These are phyloP conservation scores for Podospora bellae-mahoneyi DNA, from an alignment of 495 filamentous ascomycete species.

Conservation along the genomic window DNA sequence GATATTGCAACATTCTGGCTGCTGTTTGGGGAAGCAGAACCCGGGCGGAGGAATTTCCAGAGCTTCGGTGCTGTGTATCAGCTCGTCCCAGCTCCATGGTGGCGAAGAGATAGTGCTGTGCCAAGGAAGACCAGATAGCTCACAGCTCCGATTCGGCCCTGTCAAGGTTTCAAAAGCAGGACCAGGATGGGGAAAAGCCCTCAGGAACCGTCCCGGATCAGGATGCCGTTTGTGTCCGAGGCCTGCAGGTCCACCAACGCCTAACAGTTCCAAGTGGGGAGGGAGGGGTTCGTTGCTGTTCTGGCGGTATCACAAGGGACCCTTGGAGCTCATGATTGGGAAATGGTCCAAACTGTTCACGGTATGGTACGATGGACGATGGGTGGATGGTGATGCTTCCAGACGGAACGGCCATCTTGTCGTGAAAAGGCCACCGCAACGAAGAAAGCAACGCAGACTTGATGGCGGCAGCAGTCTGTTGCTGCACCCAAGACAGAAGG, in stretches of 20 bases:
- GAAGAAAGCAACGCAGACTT: not conserved
- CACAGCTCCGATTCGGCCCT: conserved; percentile 16
- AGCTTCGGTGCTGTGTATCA: not conserved
- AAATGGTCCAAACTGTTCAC: conserved; percentile 9
- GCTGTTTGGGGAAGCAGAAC: not conserved
- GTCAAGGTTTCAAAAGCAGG: conserved; percentile 12
- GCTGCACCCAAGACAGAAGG: not conserved
- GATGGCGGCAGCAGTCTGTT: not conserved
- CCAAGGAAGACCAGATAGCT: not conserved
- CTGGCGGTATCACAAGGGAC: conserved; percentile 8
- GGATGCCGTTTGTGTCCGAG: conserved; percentile 21
- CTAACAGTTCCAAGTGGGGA: conserved; percentile 14
- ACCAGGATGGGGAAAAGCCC: conserved; percentile 13
- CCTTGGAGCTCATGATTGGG: not conserved
- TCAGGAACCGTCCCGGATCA: conserved; percentile 14
- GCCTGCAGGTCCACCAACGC: conserved; percentile 14
- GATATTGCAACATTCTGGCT: not conserved
- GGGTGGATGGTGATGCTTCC: not conserved
- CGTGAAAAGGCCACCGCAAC: not conserved
- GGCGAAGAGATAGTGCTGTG: conserved; percentile 17
- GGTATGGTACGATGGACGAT: not conserved
- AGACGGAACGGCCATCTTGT: not conserved
- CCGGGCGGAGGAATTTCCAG: not conserved
- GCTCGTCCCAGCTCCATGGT: conserved; percentile 13
- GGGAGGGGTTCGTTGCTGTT: conserved; percentile 8